Conservation (phyloP, 352 stramenopile species). For the Phytophthora gonapodyides region DNA sequence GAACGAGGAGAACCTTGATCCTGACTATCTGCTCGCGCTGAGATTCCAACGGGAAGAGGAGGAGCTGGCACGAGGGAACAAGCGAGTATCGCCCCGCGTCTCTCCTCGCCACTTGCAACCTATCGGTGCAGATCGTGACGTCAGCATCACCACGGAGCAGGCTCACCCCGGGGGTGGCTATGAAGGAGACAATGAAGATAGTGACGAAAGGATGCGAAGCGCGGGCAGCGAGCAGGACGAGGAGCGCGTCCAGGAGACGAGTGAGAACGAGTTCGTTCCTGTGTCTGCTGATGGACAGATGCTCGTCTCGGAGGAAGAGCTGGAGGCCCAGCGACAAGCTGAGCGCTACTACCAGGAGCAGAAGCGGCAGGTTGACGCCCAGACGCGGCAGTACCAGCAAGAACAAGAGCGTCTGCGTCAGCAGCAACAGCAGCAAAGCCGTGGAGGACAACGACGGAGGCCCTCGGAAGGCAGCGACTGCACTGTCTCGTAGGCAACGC, state of each 20-base stretch:
- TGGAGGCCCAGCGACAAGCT: constrained; percentile 72
- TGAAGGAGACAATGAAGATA: constrained; percentile 9
- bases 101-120: constrained; percentile 25
- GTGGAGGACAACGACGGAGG: constrained; percentile 20
- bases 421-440: constrained; percentile 36
- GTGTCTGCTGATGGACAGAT: constrained; percentile 56
- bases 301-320: constrained; percentile 60
- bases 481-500: constrained; percentile 46
- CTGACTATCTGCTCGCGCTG: constrained; percentile 76
- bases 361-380: constrained; percentile 54
- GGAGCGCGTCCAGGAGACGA: constrained; percentile 11
- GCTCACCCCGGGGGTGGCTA: background rate
- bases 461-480: constrained; percentile 43
- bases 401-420: constrained; percentile 35
- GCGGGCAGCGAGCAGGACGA: constrained; percentile 29
- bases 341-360: constrained; percentile 77
- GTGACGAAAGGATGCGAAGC: constrained; percentile 3
- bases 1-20: constrained; percentile 35
- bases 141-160: constrained; percentile 7
- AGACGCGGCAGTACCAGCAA: constrained; percentile 43
- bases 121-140: constrained; percentile 12
- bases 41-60: constrained; percentile 85
- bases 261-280: constrained; percentile 47
- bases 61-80: constrained; percentile 33
- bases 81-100: constrained; percentile 20